A percentile compares a stretch with the other conserved stretches of the same genome.
Evolutionary conservation across 2,329 filamentous ascomycete species (phyloP).

Genomic region (Microascus cirrosus): DNA sequence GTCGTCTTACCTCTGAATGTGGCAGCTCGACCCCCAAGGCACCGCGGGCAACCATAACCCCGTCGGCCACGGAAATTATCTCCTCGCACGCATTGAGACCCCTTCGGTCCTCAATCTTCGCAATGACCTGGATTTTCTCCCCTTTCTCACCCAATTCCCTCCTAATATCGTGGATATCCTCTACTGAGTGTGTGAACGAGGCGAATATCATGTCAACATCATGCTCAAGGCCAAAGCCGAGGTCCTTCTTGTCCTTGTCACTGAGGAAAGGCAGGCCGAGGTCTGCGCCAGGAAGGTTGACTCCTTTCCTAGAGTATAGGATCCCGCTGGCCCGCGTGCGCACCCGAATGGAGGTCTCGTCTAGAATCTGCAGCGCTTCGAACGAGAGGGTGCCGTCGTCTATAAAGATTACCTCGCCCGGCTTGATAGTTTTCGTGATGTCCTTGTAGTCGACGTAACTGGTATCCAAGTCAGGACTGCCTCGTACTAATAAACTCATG

Average conservation of each 20-base stretch:
- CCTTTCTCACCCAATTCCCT: slow-evolving; percentile 76
- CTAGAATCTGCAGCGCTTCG: slow-evolving; percentile 76
- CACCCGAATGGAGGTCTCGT: slow-evolving; percentile 80
- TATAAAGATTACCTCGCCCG: slow-evolving; percentile 91
- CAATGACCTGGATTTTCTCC: slow-evolving; percentile 87
- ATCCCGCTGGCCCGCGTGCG: slow-evolving; percentile 82
- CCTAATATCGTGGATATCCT: slow-evolving; percentile 77
- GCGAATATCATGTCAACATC: slow-evolving; percentile 90
- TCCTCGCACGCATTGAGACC: slow-evolving; percentile 5
- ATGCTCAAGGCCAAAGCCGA: slow-evolving; percentile 85
- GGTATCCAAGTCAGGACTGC: neutral
- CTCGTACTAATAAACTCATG: neutral
- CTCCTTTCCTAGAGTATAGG: slow-evolving; percentile 88
- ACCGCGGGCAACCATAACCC: slow-evolving; percentile 1
- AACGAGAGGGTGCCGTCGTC: slow-evolving; percentile 97
- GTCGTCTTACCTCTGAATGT: neutral
- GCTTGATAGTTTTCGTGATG: slow-evolving; percentile 94
- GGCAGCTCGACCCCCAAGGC: slow-evolving; percentile 33
- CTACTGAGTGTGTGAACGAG: slow-evolving; percentile 78
- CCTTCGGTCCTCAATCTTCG: slow-evolving; percentile 82
- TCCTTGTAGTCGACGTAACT: slow-evolving; percentile 99
- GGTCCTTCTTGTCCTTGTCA: slow-evolving; percentile 81
- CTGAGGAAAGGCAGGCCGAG: slow-evolving; percentile 84
- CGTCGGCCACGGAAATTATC: slow-evolving; percentile 1
- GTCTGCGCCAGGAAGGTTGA: slow-evolving; percentile 87